Base-by-base conservation (phyloP, 345 rosid species). In the Gossypium mustelinum region DNA sequence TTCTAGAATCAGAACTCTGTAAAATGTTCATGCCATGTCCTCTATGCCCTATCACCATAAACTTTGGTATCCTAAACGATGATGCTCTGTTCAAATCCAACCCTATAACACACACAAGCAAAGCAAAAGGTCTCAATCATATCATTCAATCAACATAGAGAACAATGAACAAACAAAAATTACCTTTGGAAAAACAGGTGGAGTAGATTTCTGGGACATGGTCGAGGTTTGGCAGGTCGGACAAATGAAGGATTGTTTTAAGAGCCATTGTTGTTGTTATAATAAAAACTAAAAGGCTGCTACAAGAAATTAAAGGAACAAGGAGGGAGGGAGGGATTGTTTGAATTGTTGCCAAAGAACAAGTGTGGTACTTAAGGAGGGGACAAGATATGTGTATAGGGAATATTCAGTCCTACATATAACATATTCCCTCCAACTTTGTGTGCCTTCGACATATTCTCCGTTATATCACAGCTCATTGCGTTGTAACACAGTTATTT, bases 11-110 rank as follows among this genome's bases (percentile, higher is more conserved):
- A 44, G 80, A 44, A 0, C 98, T 84, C 22, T 87, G 89, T 75
- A 91, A 68, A 55, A 41, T 54, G 79, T 95, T 95, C 99, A 93
- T 95, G 0, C 99, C 99, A 55, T 81, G 83, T 14, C 99, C 99
- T 79, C 99, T 83, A 39, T 95, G 99, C 1, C 99, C 99, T 18
- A 89, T 67, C 64, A 95, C 92, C 75, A 89, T 20, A 50, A 95
- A 95, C 79, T 89, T 86, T 0, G 95, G 88, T 17, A 82, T 61
- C 81, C 74, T 83, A 73, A 68, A 84, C 79, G 88, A 17, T 56
- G 70, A 73, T 52, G 79, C 27, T 41, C 52, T 67, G 4, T 72
- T 76, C 74, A 77, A 20, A 41, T 72, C 22, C 52, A 52, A n/a
- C 18, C 86, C 91, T 89, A 61, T 34, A 5, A 34, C 62, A 56